Base-by-base conservation (phyloP, 2,329 filamentous ascomycete genomes). In the Chaetomium globosum region DNA sequence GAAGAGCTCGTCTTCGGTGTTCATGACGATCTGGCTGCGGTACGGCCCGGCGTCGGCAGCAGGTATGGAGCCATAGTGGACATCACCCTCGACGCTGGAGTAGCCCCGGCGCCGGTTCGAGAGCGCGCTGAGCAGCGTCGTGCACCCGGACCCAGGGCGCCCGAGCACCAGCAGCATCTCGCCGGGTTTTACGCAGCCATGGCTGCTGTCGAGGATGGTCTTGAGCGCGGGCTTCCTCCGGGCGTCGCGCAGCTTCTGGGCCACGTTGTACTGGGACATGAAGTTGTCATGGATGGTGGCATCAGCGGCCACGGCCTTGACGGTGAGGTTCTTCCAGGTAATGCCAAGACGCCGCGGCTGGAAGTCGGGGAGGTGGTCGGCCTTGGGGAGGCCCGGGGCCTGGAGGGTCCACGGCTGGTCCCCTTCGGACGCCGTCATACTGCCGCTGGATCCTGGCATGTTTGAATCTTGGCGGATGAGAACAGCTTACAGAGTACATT, bases 91-190 rank as follows among this genome's bases (percentile, higher is more conserved):
- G 2, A 90, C 81, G 2, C 79, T 79, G 49, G 82, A 79, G 69
- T 84, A 91, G 3, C 88, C 88, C 5, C 75, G 76, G 46, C 88
- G 79, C 63, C 85, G 82, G 71, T 92, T 92, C 59, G 87, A 81
- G 5, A 92, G 80, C 70, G 89, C 80, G 71, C 89, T 92, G 54
- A 93, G 79, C 19, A 92, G 80, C 0, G 89, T 89, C 0, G 89
- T 90, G 74, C 89, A 92, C 39, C 89, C 89, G 2, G 87, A 82
- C 0, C 88, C 89, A 0, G 89, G 89, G 0, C 88, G 81, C 3
- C 89, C 89, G 0, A 91, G 79, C 0, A 91, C 88, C 0, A 91
- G 77, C 1, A 90, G 76, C 89, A 91, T 90, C 75, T 91, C 88
- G 23, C 88, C 89, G 0, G 89, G 88, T 73, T 88, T 87, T 59